These are phyloP conservation scores for Pholiota adiposa DNA, from an alignment of 1,284 basidiomycete genomes.

Conservation along the genomic window DNA sequence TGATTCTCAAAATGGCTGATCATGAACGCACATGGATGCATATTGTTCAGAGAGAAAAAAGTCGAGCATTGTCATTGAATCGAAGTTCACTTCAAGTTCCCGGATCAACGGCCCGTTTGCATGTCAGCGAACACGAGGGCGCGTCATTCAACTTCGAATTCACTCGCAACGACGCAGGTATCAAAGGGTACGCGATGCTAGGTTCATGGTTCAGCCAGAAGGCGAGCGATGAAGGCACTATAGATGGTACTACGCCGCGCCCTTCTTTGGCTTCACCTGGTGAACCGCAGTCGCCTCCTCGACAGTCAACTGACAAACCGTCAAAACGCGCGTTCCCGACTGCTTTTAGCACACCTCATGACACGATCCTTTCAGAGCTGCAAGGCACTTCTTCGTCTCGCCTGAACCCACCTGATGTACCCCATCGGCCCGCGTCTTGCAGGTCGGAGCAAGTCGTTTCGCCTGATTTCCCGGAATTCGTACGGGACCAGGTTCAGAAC, in stretches of 20 bases:
- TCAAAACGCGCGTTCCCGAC: constrained; percentile 20
- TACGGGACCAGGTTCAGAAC: constrained; percentile 3
- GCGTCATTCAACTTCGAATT: no score
- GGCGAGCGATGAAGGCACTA: constrained; percentile 13
- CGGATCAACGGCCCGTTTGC: neutral
- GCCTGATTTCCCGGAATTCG: constrained; percentile 7
- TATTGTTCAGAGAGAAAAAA: no score
- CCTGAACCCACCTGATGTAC: constrained; percentile 8
- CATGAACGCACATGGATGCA: no score
- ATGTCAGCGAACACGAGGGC: no score
- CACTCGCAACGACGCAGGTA: neutral
- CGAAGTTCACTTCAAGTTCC: no score
- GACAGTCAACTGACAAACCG: constrained; percentile 22
- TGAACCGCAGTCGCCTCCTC: constrained; percentile 11
- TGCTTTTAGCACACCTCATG: constrained; percentile 58
- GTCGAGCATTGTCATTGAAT: no score
- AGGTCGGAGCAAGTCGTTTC: constrained; percentile 17
- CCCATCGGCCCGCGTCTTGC: constrained; percentile 9
- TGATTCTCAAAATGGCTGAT: no score
- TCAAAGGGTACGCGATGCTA: constrained; percentile 13
- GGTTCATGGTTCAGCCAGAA: constrained; percentile 26
- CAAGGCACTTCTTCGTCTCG: constrained; percentile 28
- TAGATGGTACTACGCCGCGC: constrained; percentile 22
- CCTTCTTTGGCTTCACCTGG: constrained; percentile 21
- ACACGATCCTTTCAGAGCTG: constrained; percentile 57